Percentiles rank a stretch among this genome's conserved stretches.
Evolutionary conservation across 305 asterid species (phyloP).

Genomic region (Plantago rigida): DNA sequence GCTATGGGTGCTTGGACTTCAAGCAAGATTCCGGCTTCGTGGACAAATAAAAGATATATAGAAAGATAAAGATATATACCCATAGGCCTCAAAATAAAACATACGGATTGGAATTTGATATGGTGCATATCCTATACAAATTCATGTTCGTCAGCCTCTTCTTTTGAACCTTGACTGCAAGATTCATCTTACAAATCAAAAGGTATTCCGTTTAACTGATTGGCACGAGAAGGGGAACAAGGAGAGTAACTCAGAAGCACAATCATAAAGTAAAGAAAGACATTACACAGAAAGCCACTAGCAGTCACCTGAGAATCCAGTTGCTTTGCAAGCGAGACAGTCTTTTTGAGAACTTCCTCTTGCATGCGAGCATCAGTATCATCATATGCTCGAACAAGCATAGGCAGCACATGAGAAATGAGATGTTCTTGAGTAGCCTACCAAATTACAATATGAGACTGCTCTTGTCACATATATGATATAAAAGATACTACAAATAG

Average conservation of each 20-base stretch:
- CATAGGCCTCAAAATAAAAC: too few species aligned
- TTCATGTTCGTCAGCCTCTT: too few species aligned
- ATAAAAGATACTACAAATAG: slow-evolving; percentile 8
- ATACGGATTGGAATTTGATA: too few species aligned
- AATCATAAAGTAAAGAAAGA: slow-evolving; percentile 12
- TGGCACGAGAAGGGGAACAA: background rate
- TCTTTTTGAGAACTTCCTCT: slow-evolving; percentile 92
- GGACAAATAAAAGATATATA: too few species aligned
- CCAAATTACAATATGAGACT: slow-evolving; percentile 24
- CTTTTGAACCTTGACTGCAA: background rate
- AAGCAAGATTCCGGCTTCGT: too few species aligned
- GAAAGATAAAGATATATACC: too few species aligned
- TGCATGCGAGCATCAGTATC: slow-evolving; percentile 92
- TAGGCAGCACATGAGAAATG: slow-evolving; percentile 70
- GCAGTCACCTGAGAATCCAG: slow-evolving; percentile 75
- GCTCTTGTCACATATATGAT: slow-evolving; percentile 25
- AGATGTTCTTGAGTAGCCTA: slow-evolving; percentile 90
- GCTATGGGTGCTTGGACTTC: too few species aligned
- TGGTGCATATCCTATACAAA: too few species aligned
- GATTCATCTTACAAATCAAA: background rate
- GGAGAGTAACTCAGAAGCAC: background rate
- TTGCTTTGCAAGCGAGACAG: slow-evolving; percentile 67
- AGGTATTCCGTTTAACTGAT: background rate
- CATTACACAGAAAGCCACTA: slow-evolving; percentile 21
- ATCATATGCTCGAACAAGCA: slow-evolving; percentile 90